These are phyloP conservation scores for Bretschneidera sinensis DNA, from an alignment of 345 rosid genomes.

Conservation along the genomic window DNA sequence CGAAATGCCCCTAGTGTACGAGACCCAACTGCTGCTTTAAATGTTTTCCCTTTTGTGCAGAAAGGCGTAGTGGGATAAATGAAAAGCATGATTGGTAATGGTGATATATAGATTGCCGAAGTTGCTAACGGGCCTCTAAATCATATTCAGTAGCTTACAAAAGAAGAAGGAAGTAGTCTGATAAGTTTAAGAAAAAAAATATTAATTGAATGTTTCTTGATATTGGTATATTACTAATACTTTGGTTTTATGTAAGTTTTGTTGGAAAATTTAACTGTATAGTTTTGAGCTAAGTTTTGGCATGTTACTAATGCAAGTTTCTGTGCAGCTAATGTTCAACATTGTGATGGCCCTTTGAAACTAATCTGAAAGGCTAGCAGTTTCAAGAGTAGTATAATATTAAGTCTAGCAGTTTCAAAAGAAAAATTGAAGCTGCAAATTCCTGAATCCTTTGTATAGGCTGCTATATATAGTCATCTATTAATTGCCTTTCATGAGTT, in stretches of 20 bases:
- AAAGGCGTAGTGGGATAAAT: constrained; percentile 16
- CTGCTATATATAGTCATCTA: too few species aligned
- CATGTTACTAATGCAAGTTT: too few species aligned
- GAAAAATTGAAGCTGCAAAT: too few species aligned
- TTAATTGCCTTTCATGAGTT: too few species aligned
- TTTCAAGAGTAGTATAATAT: too few species aligned
- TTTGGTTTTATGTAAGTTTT: constrained; percentile 9
- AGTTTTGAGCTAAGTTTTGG: neutral
- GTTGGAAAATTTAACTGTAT: neutral
- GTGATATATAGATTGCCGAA: constrained; percentile 34
- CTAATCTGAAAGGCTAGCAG: too few species aligned
- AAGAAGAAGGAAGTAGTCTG: constrained; percentile 22
- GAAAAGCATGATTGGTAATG: constrained; percentile 29
- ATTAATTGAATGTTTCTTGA: constrained; percentile 10
- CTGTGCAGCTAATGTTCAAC: too few species aligned
- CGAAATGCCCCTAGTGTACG: constrained; percentile 18
- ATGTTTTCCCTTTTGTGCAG: constrained; percentile 38
- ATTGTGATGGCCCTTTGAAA: too few species aligned
- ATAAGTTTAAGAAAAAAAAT: constrained; percentile 6
- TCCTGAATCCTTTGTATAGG: too few species aligned
- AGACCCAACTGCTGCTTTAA: constrained; percentile 18
- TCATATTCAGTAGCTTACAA: constrained; percentile 26
- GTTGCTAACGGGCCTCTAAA: constrained; percentile 27
- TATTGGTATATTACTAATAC: constrained; percentile 20
- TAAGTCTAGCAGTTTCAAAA: too few species aligned